A percentile compares a stretch with the other conserved stretches of the same genome.
These are phyloP conservation scores for Nakataea oryzae DNA, from an alignment of 2,329 filamentous ascomycete species.

Conservation along the genomic window DNA sequence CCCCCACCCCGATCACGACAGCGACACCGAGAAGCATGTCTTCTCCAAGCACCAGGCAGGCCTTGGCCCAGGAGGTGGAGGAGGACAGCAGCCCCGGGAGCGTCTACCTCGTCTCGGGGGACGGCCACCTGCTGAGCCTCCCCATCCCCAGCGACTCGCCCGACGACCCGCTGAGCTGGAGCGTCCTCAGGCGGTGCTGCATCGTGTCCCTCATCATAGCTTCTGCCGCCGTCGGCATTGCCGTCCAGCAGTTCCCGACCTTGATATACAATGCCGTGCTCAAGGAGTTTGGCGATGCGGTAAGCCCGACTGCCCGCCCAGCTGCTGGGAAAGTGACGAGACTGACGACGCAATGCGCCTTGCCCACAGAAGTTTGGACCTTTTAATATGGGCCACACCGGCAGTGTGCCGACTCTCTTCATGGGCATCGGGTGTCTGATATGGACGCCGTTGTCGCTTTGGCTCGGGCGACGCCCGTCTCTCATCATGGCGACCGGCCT, in stretches of 20 bases:
- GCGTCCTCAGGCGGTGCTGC: slow-evolving; percentile 8
- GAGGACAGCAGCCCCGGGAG: slow-evolving; percentile 8
- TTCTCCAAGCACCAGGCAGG: not conserved
- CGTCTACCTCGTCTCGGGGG: slow-evolving; percentile 20
- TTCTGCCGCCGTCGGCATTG: slow-evolving; percentile 11
- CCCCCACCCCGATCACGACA: not conserved
- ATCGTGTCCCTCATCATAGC: slow-evolving; percentile 10
- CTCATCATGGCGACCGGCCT: slow-evolving; percentile 19
- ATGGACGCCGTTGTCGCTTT: slow-evolving; percentile 24
- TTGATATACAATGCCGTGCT: slow-evolving; percentile 10
- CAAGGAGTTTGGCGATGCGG: slow-evolving; percentile 11
- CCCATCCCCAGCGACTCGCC: slow-evolving; percentile 20
- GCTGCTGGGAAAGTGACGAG: not conserved
- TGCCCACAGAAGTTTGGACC: slow-evolving; percentile 14
- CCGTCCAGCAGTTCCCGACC: slow-evolving; percentile 14
- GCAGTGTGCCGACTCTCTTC: slow-evolving; percentile 18
- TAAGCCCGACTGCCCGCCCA: slow-evolving; percentile 1
- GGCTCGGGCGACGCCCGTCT: slow-evolving; percentile 23
- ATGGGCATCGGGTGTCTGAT: slow-evolving; percentile 23
- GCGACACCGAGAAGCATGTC: not conserved
- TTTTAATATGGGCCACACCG: slow-evolving; percentile 15
- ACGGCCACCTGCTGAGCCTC: slow-evolving; percentile 17
- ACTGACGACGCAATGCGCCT: no score
- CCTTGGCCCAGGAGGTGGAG: not conserved
- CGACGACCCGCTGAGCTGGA: slow-evolving; percentile 19